A percentile compares a stretch with the other conserved stretches of the same genome.
phyloP scores from a whole-genome alignment of 305 asterid genomes.

The Andrographis paniculata region DNA sequence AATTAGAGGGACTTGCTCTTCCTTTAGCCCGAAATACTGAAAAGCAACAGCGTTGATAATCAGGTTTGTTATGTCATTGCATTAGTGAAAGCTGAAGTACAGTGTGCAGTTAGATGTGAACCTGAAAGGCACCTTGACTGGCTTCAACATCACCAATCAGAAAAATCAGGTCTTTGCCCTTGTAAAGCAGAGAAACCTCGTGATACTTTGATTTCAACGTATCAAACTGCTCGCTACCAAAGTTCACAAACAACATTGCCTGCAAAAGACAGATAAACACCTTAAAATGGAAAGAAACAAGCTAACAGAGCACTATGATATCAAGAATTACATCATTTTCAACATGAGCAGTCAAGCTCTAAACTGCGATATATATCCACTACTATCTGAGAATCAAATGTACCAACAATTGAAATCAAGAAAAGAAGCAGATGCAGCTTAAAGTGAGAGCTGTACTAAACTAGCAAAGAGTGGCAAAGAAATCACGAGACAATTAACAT shows the following conservation, averaged over 20 bases:
- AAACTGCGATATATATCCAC: too few species aligned
- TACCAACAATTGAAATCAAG: too few species aligned
- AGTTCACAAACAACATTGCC: slow-evolving; percentile 83
- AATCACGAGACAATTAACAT: too few species aligned
- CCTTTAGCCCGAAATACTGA: slow-evolving; percentile 82
- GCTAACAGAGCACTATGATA: too few species aligned
- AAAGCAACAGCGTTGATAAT: neutral
- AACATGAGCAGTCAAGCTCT: too few species aligned
- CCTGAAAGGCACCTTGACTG: slow-evolving; percentile 93
- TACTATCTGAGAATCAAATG: too few species aligned
- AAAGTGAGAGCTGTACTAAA: too few species aligned
- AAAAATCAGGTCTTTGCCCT: slow-evolving; percentile 58
- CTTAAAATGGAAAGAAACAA: too few species aligned
- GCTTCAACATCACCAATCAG: slow-evolving; percentile 82
- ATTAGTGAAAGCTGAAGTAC: neutral
- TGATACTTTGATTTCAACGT: slow-evolving; percentile 62
- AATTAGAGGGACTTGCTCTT: slow-evolving; percentile 77
- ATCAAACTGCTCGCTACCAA: slow-evolving; percentile 46
- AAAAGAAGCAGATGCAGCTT: too few species aligned
- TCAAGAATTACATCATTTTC: too few species aligned
- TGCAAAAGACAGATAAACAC: too few species aligned
- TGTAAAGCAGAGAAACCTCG: slow-evolving; percentile 60
- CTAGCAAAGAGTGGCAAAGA: too few species aligned
- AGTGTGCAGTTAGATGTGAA: slow-evolving; percentile 18
- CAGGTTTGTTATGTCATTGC: neutral